These are phyloP conservation scores for Herpetospermum pedunculosum DNA, from an alignment of 306 rosid species.

Conservation along the genomic window DNA sequence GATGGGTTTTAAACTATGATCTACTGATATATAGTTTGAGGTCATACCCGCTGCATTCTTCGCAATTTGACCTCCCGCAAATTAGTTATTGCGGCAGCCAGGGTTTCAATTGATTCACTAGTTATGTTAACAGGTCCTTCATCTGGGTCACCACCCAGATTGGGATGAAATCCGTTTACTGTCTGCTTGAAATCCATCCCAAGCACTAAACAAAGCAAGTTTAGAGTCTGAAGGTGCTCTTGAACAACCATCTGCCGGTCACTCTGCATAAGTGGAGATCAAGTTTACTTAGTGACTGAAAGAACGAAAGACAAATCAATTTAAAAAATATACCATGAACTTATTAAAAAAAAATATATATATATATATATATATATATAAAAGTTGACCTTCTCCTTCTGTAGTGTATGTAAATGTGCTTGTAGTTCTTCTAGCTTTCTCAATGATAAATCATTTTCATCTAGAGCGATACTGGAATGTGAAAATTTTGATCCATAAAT, in stretches of 20 bases:
- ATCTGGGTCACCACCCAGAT: slow-evolving; percentile 16
- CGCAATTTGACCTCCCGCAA: slow-evolving; percentile 43
- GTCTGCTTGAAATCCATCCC: slow-evolving; percentile 32
- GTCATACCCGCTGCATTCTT: slow-evolving; percentile 47
- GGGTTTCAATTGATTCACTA: slow-evolving; percentile 26
- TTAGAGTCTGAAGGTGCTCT: slow-evolving; percentile 25
- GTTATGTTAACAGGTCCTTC: slow-evolving; percentile 27
- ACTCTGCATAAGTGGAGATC: slow-evolving; percentile 22
- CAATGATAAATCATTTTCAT: slow-evolving; percentile 48
- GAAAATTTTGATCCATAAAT: slow-evolving; percentile 24
- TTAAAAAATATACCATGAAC: not conserved
- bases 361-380: no score
- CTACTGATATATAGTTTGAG: not conserved
- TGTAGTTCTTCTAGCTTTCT: slow-evolving; percentile 37
- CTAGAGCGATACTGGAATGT: slow-evolving; percentile 18
- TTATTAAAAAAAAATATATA: not conserved
- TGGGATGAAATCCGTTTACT: slow-evolving; percentile 26
- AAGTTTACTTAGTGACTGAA: not conserved
- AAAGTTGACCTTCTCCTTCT: slow-evolving; percentile 54
- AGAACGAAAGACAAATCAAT: not conserved
- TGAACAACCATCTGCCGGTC: slow-evolving; percentile 35
- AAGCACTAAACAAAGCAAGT: slow-evolving; percentile 31
- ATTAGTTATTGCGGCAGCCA: slow-evolving; percentile 31
- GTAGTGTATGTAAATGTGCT: slow-evolving; percentile 23
- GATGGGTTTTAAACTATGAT: not conserved